Evolutionary conservation across 371 early-diverging fungal species (phyloP).

Genomic region (Saksenaea oblongispora): DNA sequence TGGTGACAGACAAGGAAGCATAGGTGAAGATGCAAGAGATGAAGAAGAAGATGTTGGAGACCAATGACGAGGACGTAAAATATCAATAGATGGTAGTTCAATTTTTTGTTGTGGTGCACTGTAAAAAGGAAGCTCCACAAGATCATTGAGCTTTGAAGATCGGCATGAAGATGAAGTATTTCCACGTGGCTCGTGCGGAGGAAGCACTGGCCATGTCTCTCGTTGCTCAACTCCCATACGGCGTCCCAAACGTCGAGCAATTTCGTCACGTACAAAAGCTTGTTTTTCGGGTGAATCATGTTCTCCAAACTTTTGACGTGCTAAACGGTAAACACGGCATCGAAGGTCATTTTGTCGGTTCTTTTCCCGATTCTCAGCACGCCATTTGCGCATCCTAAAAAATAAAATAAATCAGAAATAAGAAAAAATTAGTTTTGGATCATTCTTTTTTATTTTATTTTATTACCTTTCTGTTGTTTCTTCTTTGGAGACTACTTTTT

Average conservation of each 20-base stretch:
- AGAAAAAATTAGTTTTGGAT: conserved; percentile 10
- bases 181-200: conserved; percentile 6
- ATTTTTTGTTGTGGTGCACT: conserved; percentile 48
- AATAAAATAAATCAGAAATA: too few relatives aligned
- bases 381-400: conserved; percentile 63
- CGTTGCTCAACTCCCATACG: conserved; percentile 17
- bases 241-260: conserved; percentile 44
- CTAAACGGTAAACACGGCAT: conserved; percentile 71
- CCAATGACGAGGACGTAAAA: conserved; percentile 5
- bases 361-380: conserved; percentile 65
- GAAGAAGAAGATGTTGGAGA: conserved; percentile 10
- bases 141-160: conserved; percentile 14
- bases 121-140: conserved; percentile 42
- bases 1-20: conserved; percentile 41
- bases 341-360: conserved; percentile 69
- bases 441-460: conserved; percentile 23
- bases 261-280: conserved; percentile 66
- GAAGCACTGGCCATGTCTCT: conserved; percentile 4
- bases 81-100: conserved; percentile 39
- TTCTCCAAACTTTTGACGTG: conserved; percentile 64
- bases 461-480: conserved; percentile 55
- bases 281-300: conserved; percentile 58
- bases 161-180: conserved; percentile 7
- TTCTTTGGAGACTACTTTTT: conserved; percentile 52
- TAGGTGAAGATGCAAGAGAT: conserved; percentile 24